Conservation (phyloP, 148 eudicot genomes). For the Beta vulgaris region DNA sequence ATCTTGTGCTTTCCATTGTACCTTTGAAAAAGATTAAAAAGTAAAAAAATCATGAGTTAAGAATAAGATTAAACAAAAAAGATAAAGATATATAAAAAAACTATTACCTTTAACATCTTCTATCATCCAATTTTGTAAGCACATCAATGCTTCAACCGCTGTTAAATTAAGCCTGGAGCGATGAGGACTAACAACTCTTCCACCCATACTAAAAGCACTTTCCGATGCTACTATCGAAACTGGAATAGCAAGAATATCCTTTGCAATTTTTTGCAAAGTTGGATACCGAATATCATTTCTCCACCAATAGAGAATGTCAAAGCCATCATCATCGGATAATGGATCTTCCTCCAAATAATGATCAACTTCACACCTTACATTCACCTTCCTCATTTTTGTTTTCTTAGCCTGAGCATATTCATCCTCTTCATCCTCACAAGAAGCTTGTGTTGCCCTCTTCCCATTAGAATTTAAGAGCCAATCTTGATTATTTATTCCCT, state of each 20-base stretch:
- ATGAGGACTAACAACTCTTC: not conserved
- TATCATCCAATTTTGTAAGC: not conserved
- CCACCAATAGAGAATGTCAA: not conserved
- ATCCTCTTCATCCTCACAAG: not conserved
- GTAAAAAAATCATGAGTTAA: not conserved
- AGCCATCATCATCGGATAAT: not conserved
- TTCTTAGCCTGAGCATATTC: not conserved
- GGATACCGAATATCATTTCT: not conserved
- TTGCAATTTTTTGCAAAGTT: not conserved
- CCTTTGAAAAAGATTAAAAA: not conserved
- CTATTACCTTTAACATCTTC: not conserved
- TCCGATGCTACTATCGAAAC: not conserved
- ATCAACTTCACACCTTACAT: not conserved
- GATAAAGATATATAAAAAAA: too few relatives aligned
- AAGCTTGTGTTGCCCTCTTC: not conserved
- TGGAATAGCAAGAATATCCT: not conserved
- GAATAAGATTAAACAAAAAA: too few relatives aligned
- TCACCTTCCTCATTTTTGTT: not conserved
- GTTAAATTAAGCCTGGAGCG: not conserved
- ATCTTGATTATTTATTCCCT: not conserved
- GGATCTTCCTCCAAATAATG: conserved; percentile 5
- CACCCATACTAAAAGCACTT: not conserved
- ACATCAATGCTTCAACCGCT: not conserved
- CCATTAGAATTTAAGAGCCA: not conserved
- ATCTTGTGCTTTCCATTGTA: not conserved